phyloP scores from a whole-genome alignment of 495 filamentous ascomycete genomes.

The Peziza echinospora region DNA sequence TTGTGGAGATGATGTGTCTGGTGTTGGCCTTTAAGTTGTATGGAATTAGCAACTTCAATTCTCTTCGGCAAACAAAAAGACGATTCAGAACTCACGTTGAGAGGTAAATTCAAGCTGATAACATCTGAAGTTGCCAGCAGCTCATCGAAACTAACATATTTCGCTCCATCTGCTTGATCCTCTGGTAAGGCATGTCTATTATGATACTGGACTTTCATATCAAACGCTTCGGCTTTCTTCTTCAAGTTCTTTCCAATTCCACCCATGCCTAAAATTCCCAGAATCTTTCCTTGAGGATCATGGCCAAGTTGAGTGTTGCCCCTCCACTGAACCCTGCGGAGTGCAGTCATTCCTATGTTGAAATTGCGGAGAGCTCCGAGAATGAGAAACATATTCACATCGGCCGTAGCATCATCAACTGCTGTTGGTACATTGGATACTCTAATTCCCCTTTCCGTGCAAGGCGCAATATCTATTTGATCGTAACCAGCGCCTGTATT shows the following conservation, averaged over 20 bases:
- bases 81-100: slow-evolving; percentile 25
- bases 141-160: slow-evolving; percentile 46
- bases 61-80: not conserved
- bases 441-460: slow-evolving; percentile 38
- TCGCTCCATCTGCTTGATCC: slow-evolving; percentile 36
- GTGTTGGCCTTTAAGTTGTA: slow-evolving; percentile 25
- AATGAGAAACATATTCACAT: slow-evolving; percentile 55
- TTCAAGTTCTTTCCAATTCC: slow-evolving; percentile 63
- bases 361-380: slow-evolving; percentile 56
- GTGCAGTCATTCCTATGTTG: slow-evolving; percentile 35
- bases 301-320: slow-evolving; percentile 30
- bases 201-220: slow-evolving; percentile 50
- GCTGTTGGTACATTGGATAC: slow-evolving; percentile 67
- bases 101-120: slow-evolving; percentile 54
- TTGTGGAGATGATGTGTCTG: slow-evolving; percentile 43
- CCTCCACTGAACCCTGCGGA: slow-evolving; percentile 39
- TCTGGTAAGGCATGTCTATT: slow-evolving; percentile 37
- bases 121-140: slow-evolving; percentile 48
- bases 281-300: slow-evolving; percentile 42
- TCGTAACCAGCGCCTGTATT: not conserved
- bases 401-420: slow-evolving; percentile 64
- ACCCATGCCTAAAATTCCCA: slow-evolving; percentile 68
- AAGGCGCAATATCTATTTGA: slow-evolving; percentile 16
- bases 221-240: slow-evolving; percentile 44
- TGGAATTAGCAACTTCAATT: not conserved